These are phyloP conservation scores for Myxozyma vanderwaltii DNA, from an alignment of 805 yeast genomes.

Conservation along the genomic window DNA sequence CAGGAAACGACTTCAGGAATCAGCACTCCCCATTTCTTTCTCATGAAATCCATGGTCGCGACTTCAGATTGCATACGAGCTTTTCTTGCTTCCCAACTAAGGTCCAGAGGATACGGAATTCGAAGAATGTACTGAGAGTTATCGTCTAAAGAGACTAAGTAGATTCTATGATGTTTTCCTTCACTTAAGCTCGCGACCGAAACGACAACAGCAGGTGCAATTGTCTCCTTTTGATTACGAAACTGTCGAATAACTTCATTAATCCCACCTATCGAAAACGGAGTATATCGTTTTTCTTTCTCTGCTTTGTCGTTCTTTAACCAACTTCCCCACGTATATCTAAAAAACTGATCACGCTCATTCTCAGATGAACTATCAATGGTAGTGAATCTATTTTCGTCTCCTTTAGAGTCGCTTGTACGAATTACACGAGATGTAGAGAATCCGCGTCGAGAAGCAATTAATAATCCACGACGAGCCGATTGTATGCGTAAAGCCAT, in stretches of 20 bases:
- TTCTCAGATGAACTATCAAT: slow-evolving; percentile 14
- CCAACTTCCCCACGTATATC: slow-evolving; percentile 97
- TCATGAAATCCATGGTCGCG: slow-evolving; percentile 86
- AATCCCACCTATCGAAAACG: slow-evolving; percentile 79
- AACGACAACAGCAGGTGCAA: slow-evolving; percentile 51
- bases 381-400: slow-evolving; percentile 14
- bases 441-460: background rate
- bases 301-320: slow-evolving; percentile 73
- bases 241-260: slow-evolving; percentile 44
- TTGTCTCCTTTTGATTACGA: slow-evolving; percentile 3
- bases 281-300: slow-evolving; percentile 74
- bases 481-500: background rate
- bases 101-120: slow-evolving; percentile 81
- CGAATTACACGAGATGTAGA: background rate
- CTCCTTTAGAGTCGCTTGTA: background rate
- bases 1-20: slow-evolving; percentile 74
- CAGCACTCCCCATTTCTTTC: slow-evolving; percentile 61
- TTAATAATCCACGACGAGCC: background rate
- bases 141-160: slow-evolving; percentile 66
- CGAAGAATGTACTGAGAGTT: slow-evolving; percentile 66
- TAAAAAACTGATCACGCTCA: slow-evolving; percentile 55
- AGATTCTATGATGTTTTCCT: slow-evolving; percentile 90
- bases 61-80: slow-evolving; percentile 79
- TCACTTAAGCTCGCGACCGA: slow-evolving; percentile 85
- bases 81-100: slow-evolving; percentile 53